A percentile compares a stretch with the other conserved stretches of the same genome.
These are phyloP conservation scores for Fusarium sp. DNA, from an alignment of 2,329 filamentous ascomycete species.

Conservation along the genomic window DNA sequence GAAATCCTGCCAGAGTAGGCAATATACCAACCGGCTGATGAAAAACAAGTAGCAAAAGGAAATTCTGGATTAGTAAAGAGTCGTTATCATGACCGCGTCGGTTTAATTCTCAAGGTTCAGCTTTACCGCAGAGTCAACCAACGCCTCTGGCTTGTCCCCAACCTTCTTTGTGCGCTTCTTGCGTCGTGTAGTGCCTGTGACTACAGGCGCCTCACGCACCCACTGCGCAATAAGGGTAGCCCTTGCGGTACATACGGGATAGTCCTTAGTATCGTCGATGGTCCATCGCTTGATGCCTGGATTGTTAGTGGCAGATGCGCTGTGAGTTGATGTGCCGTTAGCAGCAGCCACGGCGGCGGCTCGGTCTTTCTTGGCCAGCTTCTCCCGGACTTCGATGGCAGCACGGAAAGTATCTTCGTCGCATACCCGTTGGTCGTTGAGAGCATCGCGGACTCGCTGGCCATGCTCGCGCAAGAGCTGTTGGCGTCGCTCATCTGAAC, in stretches of 20 bases:
- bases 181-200: slow-evolving; percentile 55
- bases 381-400: slow-evolving; percentile 72
- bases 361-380: slow-evolving; percentile 60
- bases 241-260: slow-evolving; percentile 77
- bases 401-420: slow-evolving; percentile 76
- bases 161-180: slow-evolving; percentile 54
- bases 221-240: slow-evolving; percentile 77
- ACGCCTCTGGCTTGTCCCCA: slow-evolving; percentile 11
- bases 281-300: slow-evolving; percentile 67
- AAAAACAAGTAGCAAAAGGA: slow-evolving; percentile 3
- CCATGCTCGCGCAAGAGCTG: slow-evolving; percentile 73
- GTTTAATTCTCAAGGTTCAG: slow-evolving; percentile 19
- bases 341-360: slow-evolving; percentile 8
- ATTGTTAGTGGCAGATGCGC: not conserved
- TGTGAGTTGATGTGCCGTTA: slow-evolving; percentile 1
- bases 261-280: slow-evolving; percentile 75
- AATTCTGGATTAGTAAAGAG: slow-evolving; percentile 1
- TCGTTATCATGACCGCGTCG: not conserved
- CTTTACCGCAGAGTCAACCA: slow-evolving; percentile 27
- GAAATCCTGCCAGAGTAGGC: not conserved
- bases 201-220: slow-evolving; percentile 71
- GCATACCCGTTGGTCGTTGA: slow-evolving; percentile 76
- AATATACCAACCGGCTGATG: not conserved
- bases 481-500: slow-evolving; percentile 64
- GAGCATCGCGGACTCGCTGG: slow-evolving; percentile 75